Evolutionary conservation across 2,329 filamentous ascomycete genomes (phyloP), one percentile per base, ranked within the genome.

Genomic region (Arthrobotrys sinensis): DNA sequence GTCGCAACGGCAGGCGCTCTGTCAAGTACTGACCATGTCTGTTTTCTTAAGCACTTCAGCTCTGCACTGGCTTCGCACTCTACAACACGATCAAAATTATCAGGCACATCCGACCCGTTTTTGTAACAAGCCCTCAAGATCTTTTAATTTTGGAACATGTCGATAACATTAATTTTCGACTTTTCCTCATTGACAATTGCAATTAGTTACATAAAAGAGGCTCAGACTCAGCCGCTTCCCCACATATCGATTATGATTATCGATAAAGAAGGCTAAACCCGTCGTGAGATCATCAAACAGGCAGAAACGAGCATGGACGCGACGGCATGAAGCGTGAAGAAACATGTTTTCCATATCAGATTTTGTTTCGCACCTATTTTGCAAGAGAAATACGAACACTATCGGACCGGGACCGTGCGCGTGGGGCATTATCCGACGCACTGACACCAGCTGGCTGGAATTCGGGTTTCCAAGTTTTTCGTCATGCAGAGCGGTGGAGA

Each of bases 351-450:
- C 3, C 16, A 7, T 16, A 40, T n/a, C 12, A 45, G 12, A 16
- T 43, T 60, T 40, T 19, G n/a, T 38, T 43, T 28, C 43, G 11
- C 19, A 21, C 28, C 19, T 11, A 43, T 60, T 60, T 16, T n/a
- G n/a, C 21, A 43, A 43, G 19, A 10, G 12, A 43, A 28, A 43
- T 36, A 60, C 36, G 19, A 60, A 43, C 10, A 48, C n/a, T 43
- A 60, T 60, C 55, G 14, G 24, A 19, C 19, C 24, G 14, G 55
- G 55, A 12, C 55, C 55, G 36, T 60, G 55, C 36, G 40, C 24
- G 70, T 68, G 63, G 71, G 71, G 63, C 63, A 60, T 67, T 62
- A 68, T 48, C 52, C 45, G 48, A 55, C 66, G 72, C 72, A 77
- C 66, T 70, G 66, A 77, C 72, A 64, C 65, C 72, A 68, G 8